phyloP scores from a whole-genome alignment of 2,329 filamentous ascomycete genomes.

The Lecanosticta acicola region DNA sequence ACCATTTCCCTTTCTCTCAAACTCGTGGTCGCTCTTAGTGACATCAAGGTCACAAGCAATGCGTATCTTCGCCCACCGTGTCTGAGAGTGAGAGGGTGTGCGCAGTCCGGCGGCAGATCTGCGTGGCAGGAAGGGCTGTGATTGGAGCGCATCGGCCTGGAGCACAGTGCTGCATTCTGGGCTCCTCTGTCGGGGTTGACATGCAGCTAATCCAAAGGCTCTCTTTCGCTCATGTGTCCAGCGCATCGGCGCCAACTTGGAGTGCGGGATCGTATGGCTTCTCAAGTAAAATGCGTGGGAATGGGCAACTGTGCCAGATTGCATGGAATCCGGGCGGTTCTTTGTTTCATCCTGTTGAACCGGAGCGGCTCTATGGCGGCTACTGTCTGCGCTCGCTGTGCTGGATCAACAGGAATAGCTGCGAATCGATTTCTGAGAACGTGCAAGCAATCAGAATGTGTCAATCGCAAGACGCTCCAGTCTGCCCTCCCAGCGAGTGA shows the following conservation, averaged over 20 bases:
- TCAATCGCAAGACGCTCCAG: neutral
- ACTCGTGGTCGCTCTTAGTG: neutral
- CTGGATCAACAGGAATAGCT: neutral
- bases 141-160: constrained; percentile 12
- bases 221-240: constrained; percentile 7
- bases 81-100: constrained; percentile 8
- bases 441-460: neutral
- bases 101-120: constrained; percentile 7
- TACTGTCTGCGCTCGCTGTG: constrained; percentile 3
- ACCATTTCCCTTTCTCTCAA: neutral
- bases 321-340: constrained; percentile 9
- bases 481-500: no score
- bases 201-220: constrained; percentile 8
- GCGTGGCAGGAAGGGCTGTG: constrained; percentile 2
- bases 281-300: constrained; percentile 3
- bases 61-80: neutral
- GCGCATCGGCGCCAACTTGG: neutral
- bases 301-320: constrained; percentile 2
- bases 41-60: constrained; percentile 8
- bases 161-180: constrained; percentile 6
- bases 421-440: constrained; percentile 1
- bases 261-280: constrained; percentile 3
- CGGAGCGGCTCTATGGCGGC: constrained; percentile 10
- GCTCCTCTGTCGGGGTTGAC: constrained; percentile 2
- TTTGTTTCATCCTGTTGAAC: constrained; percentile 11